phyloP scores from a whole-genome alignment of 1,284 basidiomycete genomes.

The Austropuccinia psidii region DNA sequence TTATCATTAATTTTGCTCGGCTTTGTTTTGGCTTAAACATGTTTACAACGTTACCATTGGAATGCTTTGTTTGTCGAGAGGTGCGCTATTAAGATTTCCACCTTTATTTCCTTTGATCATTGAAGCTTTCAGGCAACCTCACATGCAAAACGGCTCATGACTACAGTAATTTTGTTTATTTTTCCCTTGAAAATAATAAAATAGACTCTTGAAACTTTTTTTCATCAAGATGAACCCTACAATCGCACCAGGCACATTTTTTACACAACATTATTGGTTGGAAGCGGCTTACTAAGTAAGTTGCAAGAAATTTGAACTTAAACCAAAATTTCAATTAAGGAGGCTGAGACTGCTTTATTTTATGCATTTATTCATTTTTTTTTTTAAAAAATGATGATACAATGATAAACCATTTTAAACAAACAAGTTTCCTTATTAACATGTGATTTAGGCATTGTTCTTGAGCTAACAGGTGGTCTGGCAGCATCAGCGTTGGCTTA shows the following conservation, averaged over 20 bases:
- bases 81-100: conserved; percentile 51
- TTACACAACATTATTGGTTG: conserved; percentile 78
- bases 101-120: conserved; percentile 42
- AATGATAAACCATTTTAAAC: background rate
- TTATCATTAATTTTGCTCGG: conserved; percentile 82
- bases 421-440: conserved; percentile 73
- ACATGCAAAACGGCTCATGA: background rate
- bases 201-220: conserved; percentile 83
- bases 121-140: conserved; percentile 38
- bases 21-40: conserved; percentile 96
- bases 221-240: conserved; percentile 76
- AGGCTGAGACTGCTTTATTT: background rate
- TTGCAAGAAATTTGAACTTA: conserved; percentile 38
- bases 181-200: background rate
- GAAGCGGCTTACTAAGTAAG: conserved; percentile 72
- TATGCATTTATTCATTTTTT: background rate
- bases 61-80: conserved; percentile 89
- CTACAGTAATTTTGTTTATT: no score
- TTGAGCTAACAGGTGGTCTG: conserved; percentile 92
- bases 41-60: conserved; percentile 90
- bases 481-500: conserved; percentile 33
- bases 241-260: conserved; percentile 75
- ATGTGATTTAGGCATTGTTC: conserved; percentile 92
- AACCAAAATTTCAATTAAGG: background rate
- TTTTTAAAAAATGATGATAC: background rate